Evolutionary conservation across 2,329 filamentous ascomycete genomes (phyloP).

Genomic region (Pseudogymnoascus sp.): DNA sequence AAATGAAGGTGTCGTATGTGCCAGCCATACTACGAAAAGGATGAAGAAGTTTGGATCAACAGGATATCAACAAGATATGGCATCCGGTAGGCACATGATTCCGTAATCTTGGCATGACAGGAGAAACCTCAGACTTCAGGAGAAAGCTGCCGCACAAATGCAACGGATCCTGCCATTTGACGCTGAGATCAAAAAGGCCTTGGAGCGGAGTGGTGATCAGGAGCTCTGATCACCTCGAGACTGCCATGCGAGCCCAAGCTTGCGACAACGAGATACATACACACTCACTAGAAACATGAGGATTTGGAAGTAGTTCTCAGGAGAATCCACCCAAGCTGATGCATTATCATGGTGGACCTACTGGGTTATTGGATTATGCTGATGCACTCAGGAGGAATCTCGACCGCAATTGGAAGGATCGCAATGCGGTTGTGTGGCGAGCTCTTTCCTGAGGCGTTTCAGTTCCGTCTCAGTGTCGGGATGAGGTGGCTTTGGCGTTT

Average conservation of each 20-base stretch:
- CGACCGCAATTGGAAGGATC: background rate
- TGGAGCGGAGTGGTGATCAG: background rate
- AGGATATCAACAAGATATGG: slow-evolving; percentile 7
- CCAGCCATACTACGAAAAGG: slow-evolving; percentile 7
- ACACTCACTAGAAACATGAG: background rate
- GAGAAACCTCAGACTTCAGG: slow-evolving; percentile 1
- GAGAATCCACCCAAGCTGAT: background rate
- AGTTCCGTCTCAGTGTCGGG: background rate
- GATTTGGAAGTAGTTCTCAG: background rate
- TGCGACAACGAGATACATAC: background rate
- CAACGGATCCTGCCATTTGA: background rate
- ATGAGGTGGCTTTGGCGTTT: background rate
- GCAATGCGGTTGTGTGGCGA: background rate
- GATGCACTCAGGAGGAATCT: background rate
- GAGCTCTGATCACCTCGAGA: slow-evolving; percentile 1
- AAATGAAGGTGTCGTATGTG: slow-evolving; percentile 2
- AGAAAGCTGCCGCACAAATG: slow-evolving; percentile 4
- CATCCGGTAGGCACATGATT: background rate
- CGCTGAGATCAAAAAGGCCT: background rate
- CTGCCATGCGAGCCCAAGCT: background rate
- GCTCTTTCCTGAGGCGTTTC: slow-evolving; percentile 2
- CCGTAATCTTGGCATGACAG: background rate
- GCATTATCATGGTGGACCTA: background rate
- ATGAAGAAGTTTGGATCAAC: background rate
- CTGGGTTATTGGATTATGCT: background rate